Conservation (phyloP, 2,329 filamentous ascomycete genomes). For the Akanthomyces muscarius region DNA sequence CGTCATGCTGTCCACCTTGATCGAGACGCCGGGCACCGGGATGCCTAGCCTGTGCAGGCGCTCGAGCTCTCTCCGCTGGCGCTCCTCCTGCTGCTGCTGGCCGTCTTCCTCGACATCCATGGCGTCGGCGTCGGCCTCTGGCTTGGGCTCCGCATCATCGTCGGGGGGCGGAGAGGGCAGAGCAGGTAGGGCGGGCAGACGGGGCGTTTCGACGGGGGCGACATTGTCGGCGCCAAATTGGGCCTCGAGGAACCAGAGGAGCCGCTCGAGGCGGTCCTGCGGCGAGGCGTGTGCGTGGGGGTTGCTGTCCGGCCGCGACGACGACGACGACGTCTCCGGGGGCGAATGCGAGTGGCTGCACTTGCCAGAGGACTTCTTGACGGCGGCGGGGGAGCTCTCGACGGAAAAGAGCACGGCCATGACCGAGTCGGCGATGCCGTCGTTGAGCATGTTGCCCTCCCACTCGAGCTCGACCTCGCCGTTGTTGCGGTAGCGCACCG, state of each 20-base stretch:
- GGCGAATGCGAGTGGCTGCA: slow-evolving; percentile 33
- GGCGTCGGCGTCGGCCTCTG: slow-evolving; percentile 21
- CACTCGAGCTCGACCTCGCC: slow-evolving; percentile 89
- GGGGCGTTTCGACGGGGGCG: slow-evolving; percentile 66
- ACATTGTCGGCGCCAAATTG: slow-evolving; percentile 88
- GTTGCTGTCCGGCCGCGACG: slow-evolving; percentile 36
- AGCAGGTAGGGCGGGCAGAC: slow-evolving; percentile 42
- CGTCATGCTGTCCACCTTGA: slow-evolving; percentile 81
- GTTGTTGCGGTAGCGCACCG: slow-evolving; percentile 69
- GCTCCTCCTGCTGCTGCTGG: slow-evolving; percentile 45
- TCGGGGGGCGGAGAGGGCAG: slow-evolving; percentile 22
- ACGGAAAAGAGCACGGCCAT: slow-evolving; percentile 89
- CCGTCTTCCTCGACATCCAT: slow-evolving; percentile 22
- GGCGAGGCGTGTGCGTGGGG: slow-evolving; percentile 69
- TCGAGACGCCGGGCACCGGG: slow-evolving; percentile 81
- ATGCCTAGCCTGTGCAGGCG: slow-evolving; percentile 80
- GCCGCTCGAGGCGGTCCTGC: slow-evolving; percentile 73
- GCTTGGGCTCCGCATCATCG: slow-evolving; percentile 25
- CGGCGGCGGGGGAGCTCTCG: slow-evolving; percentile 89
- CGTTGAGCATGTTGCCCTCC: slow-evolving; percentile 97
- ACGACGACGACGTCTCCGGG: slow-evolving; percentile 37
- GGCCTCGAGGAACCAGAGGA: slow-evolving; percentile 94
- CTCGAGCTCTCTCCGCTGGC: slow-evolving; percentile 67
- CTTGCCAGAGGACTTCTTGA: slow-evolving; percentile 59
- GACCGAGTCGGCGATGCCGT: slow-evolving; percentile 95